phyloP scores from a whole-genome alignment of 257 asterid genomes.

The Plantago major region DNA sequence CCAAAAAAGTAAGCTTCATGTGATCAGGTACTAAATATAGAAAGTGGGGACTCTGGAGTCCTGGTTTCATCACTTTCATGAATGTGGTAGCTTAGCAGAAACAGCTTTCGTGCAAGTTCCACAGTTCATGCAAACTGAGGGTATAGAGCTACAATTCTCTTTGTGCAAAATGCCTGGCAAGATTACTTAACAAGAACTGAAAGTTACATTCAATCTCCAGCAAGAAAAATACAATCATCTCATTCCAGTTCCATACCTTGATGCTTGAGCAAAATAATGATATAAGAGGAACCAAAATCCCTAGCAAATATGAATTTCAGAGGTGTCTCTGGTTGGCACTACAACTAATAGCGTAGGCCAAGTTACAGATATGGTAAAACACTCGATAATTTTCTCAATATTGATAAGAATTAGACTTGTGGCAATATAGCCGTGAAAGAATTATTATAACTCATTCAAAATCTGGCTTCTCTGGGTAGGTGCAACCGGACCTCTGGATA shows the following conservation, averaged over 20 bases:
- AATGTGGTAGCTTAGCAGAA: no score
- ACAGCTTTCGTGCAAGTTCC: no score
- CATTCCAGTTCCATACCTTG: neutral
- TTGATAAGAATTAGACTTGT: neutral
- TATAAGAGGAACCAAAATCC: neutral
- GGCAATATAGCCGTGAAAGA: neutral
- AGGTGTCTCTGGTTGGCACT: neutral
- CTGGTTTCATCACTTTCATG: no score
- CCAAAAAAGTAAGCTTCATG: no score
- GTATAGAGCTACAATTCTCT: no score
- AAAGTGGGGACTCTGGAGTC: no score
- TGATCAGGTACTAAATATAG: no score
- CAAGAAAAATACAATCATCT: neutral
- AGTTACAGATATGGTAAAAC: slow-evolving; percentile 5
- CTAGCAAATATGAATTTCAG: neutral
- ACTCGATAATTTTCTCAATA: slow-evolving; percentile 13
- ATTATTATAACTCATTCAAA: slow-evolving; percentile 23
- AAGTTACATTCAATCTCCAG: no score
- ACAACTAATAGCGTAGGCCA: neutral
- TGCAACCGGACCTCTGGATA: slow-evolving; percentile 67
- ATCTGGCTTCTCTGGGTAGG: slow-evolving; percentile 61
- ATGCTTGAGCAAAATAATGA: neutral
- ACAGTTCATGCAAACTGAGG: no score
- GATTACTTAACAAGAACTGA: no score
- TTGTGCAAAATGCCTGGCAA: no score